Evolutionary conservation across 176 grass and related monocot genomes (phyloP).

Genomic region (Cocos nucifera): DNA sequence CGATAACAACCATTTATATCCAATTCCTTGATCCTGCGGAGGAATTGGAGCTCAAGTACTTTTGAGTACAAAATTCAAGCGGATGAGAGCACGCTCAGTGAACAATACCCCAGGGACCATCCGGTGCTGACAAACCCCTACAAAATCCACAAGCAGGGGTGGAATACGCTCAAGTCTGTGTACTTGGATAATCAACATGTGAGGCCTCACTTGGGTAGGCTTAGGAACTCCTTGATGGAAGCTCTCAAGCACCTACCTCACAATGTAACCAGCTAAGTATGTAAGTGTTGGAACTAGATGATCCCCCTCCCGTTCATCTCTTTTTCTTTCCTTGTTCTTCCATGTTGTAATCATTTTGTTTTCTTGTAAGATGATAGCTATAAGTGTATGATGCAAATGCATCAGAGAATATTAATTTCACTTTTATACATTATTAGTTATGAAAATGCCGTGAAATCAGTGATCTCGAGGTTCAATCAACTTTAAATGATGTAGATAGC

Average conservation of each 20-base stretch:
- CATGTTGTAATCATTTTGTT: no score
- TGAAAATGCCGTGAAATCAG: no score
- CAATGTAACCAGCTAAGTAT: conserved; percentile 4
- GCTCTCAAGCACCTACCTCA: conserved; percentile 67
- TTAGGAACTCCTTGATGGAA: conserved; percentile 72
- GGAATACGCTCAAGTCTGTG: conserved; percentile 59
- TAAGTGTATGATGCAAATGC: no score
- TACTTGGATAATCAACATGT: conserved; percentile 96
- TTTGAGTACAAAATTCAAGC: conserved; percentile 71
- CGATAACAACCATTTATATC: no score
- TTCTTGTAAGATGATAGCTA: no score
- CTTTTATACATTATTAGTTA: no score
- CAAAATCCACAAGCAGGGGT: conserved; percentile 69
- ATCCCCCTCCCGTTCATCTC: background rate
- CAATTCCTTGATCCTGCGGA: conserved; percentile 58
- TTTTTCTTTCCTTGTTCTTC: background rate
- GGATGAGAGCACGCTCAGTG: conserved; percentile 77
- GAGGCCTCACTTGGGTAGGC: conserved; percentile 57
- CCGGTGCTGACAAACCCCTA: conserved; percentile 59
- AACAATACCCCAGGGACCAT: conserved; percentile 67
- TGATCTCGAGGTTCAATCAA: no score
- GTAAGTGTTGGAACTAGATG: background rate
- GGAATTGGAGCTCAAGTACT: conserved; percentile 72
- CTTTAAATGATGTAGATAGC: no score
- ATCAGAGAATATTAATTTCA: no score